Conservation (phyloP, 2,329 filamentous ascomycete species). For the Cordyceps cateniannulata region DNA sequence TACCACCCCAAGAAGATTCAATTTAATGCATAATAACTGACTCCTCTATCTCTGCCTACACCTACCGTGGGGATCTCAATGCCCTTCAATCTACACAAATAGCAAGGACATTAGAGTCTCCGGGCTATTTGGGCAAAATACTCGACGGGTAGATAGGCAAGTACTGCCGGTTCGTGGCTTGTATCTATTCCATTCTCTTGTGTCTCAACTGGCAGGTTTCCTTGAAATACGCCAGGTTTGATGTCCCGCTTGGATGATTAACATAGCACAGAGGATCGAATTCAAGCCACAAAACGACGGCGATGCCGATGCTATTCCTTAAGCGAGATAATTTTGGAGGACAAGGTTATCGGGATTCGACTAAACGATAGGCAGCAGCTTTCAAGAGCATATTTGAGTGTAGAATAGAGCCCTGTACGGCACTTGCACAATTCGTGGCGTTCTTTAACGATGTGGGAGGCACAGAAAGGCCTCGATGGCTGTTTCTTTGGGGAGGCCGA, state of each 20-base stretch:
- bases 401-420: neutral
- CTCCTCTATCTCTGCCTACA: neutral
- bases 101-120: no score
- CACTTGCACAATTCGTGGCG: neutral
- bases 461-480: neutral
- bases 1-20: no score
- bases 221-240: neutral
- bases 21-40: neutral
- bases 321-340: no score
- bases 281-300: neutral
- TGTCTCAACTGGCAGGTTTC: neutral
- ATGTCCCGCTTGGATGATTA: neutral
- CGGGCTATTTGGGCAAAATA: no score
- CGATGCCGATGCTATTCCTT: neutral
- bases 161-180: neutral
- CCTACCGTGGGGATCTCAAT: no score
- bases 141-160: neutral
- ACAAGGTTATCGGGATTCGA: neutral
- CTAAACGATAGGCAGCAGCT: neutral
- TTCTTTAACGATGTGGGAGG: neutral
- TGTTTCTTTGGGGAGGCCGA: neutral
- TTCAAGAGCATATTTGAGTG: neutral
- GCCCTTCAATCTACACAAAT: no score
- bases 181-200: neutral
- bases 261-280: neutral